Percentiles rank a stretch among this genome's conserved stretches.
Evolutionary conservation across 306 rosid genomes (phyloP).

Genomic region (Arachis stenosperma): DNA sequence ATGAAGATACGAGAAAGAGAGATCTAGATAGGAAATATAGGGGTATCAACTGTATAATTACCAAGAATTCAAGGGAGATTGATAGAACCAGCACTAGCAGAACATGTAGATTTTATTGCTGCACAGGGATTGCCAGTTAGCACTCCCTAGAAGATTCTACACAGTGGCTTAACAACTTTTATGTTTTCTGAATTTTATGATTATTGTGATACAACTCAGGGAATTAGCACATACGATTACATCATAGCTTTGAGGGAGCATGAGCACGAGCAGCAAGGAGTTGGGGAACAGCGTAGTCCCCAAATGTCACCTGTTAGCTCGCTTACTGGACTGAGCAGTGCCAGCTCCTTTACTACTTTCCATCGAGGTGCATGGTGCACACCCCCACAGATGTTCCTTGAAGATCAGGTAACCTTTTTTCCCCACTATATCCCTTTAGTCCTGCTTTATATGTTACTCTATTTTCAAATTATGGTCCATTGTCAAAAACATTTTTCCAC

Average conservation of each 20-base stretch:
- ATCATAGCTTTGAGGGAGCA: slow-evolving; percentile 97
- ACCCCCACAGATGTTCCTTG: slow-evolving; percentile 90
- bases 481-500: no score
- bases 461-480: neutral
- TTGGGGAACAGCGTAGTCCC: slow-evolving; percentile 91
- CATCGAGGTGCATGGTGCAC: slow-evolving; percentile 98
- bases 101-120: no score
- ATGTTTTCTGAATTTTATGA: slow-evolving; percentile 23
- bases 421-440: slow-evolving; percentile 20
- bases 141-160: no score
- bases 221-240: slow-evolving; percentile 96
- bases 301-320: slow-evolving; percentile 99
- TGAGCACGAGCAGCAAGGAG: slow-evolving; percentile 90
- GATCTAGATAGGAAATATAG: no score
- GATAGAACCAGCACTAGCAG: no score
- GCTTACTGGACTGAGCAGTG: slow-evolving; percentile 93
- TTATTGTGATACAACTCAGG: slow-evolving; percentile 52
- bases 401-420: slow-evolving; percentile 78
- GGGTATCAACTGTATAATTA: no score
- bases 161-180: neutral
- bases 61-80: no score
- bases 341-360: slow-evolving; percentile 89
- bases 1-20: no score
- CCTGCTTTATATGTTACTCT: slow-evolving; percentile 17
- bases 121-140: no score